Base-by-base conservation (phyloP, 2,329 filamentous ascomycete species). In the Aspergillus sp. region DNA sequence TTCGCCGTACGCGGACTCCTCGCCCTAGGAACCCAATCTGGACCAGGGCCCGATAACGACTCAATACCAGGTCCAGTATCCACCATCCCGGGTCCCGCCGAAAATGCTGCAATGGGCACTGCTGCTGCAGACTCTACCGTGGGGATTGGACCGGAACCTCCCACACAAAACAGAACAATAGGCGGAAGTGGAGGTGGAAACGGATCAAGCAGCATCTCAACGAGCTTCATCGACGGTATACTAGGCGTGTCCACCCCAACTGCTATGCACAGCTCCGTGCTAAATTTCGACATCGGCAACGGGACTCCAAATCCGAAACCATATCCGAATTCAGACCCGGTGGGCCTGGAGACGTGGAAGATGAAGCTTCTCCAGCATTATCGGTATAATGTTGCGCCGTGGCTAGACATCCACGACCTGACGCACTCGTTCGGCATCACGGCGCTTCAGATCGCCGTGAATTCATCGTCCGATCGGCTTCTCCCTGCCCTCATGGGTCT, bases 361-460 rank as follows among this genome's bases (percentile, higher is more conserved):
- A 65, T 78, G 4, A 72, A 75, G 2, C 61, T 80, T 2, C 54
- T 80, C 12, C 71, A 76, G n/a, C 70, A 78, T 53, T 80, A 78
- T 53, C 68, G 76, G 44, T 80, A 80, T 51, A 71, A 77, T 41
- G 69, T 80, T 32, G 76, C 78, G 5, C 74, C 77, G 18, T 80
- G 78, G 78, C 68, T 80, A 22, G 78, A 80, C 55, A 74, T 79
- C 4, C 76, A 71, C 43, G 78, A 80, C 41, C 62, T 74, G 32
- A 66, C 66, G 1, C 77, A 77, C 47, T 68, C 72, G 0, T 80
- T 80, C 59, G 77, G 78, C 1, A 71, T 78, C 8, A 58, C 70
- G 11, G 69, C 73, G 0, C 66, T 75, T 8, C 68, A 69, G 36
- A 48, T 67, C 15, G 68, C 69, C 5, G 62, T 66, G 42, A 30